Percentiles rank a stretch among this genome's conserved stretches.
These are phyloP conservation scores for Podospora pseudoanserina DNA, from an alignment of 495 filamentous ascomycete species.

Conservation along the genomic window DNA sequence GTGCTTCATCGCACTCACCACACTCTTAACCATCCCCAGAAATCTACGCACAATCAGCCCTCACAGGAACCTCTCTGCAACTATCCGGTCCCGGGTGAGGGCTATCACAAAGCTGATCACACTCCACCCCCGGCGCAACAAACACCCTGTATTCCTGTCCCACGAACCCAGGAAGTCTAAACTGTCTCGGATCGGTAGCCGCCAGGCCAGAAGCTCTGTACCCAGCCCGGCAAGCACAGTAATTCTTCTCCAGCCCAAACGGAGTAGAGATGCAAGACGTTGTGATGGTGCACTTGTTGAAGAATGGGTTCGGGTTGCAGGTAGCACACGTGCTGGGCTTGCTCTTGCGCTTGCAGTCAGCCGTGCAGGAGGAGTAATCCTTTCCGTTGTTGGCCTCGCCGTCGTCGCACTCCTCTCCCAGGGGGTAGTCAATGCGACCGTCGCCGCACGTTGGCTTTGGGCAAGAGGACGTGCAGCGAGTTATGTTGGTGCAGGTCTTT, in stretches of 20 bases:
- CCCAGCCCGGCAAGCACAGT: constrained; percentile 26
- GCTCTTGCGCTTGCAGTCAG: constrained; percentile 8
- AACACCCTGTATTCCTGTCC: constrained; percentile 26
- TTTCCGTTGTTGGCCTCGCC: constrained; percentile 22
- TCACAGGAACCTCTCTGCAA: constrained; percentile 26
- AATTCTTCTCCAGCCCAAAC: constrained; percentile 8
- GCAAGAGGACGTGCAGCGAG: not conserved
- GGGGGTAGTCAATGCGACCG: constrained; percentile 13
- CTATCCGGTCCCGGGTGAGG: constrained; percentile 18
- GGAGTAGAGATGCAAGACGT: constrained; percentile 21
- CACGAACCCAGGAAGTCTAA: constrained; percentile 16
- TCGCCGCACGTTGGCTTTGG: constrained; percentile 12
- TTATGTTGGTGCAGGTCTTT: constrained; percentile 12
- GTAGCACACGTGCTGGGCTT: constrained; percentile 11
- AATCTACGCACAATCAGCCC: constrained; percentile 12
- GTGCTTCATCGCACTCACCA: no score
- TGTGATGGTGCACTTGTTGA: constrained; percentile 29
- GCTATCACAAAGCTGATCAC: constrained; percentile 21
- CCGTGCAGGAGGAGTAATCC: constrained; percentile 14
- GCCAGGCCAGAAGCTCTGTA: constrained; percentile 20
- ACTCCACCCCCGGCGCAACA: constrained; percentile 25
- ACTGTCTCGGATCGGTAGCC: constrained; percentile 23
- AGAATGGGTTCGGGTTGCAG: constrained; percentile 26
- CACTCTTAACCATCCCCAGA: no score
- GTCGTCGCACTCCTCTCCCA: constrained; percentile 25